Evolutionary conservation across 1,284 basidiomycete species (phyloP).

Genomic region (Takashimella tepidaria): DNA sequence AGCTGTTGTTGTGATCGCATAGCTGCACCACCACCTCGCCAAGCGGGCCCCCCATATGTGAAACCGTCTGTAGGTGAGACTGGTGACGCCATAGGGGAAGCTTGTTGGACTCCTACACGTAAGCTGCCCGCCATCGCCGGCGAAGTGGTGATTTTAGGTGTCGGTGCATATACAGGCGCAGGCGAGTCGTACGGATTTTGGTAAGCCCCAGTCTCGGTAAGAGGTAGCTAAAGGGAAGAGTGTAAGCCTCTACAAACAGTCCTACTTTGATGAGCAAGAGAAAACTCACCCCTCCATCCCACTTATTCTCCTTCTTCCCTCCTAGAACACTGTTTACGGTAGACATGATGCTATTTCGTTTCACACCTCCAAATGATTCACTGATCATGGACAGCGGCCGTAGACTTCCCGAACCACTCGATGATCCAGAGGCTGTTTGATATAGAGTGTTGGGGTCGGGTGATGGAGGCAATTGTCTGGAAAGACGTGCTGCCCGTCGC

Average conservation of each 20-base stretch:
- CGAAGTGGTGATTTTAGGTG: neutral
- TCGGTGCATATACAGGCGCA: neutral
- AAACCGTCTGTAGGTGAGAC: conserved; percentile 13
- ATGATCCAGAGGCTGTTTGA: conserved; percentile 18
- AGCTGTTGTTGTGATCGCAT: neutral
- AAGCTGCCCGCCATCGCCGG: conserved; percentile 16
- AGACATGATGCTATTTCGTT: conserved; percentile 25
- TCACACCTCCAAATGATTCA: conserved; percentile 11
- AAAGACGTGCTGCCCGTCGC: conserved; percentile 36
- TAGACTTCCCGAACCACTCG: neutral
- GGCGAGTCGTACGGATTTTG: conserved; percentile 29
- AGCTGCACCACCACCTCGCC: conserved; percentile 27
- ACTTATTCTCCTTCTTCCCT: conserved; percentile 10
- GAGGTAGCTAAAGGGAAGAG: neutral
- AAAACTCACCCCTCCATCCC: conserved; percentile 22
- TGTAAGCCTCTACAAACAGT: neutral
- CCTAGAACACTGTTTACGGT: conserved; percentile 23
- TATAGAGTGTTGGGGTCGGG: conserved; percentile 11
- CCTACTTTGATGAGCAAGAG: neutral
- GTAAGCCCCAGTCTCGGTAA: conserved; percentile 10
- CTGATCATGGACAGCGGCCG: conserved; percentile 9
- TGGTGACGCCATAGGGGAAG: conserved; percentile 4
- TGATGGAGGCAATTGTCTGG: conserved; percentile 23
- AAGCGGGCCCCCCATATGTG: conserved; percentile 27
- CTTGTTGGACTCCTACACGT: conserved; percentile 29